Evolutionary conservation across 2,329 filamentous ascomycete species (phyloP), one percentile per base, ranked within the genome.

Genomic region (Arthrobotrys sphaeroides): DNA sequence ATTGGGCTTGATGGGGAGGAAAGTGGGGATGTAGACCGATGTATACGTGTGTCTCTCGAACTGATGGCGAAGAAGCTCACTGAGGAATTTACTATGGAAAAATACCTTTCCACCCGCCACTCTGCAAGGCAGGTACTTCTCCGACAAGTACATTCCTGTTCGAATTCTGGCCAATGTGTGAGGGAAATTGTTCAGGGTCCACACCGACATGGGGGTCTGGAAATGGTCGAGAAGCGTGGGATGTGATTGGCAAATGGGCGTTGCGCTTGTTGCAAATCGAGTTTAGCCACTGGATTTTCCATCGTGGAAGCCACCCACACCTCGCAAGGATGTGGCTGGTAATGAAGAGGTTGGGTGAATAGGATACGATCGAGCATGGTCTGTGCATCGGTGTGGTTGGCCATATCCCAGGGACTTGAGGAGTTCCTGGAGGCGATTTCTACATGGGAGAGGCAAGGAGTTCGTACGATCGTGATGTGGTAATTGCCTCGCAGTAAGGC

Each of bases 221-320:
- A 38, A 55, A 55, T 36, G 31, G 9, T 42, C 10, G 36, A 57
- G 20, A 42, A 36, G 42, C 13, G 45, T 10, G 12, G 36, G 26
- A 45, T 31, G 20, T 64, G 64, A 64, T 69, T 59, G 64, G 70
- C 53, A 64, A 68, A 68, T 51, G 38, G 40, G 43, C 51, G 72
- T 75, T 75, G 72, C 57, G 36, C 47, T 69, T 69, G 72, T 75
- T 75, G 72, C 72, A 75, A 75, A 75, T 75, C 72, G 64, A 69
- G 72, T 75, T 75, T 75, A 75, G 72, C 72, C 72, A 75, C 69
- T 57, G 47, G n/a, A 16, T 16, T 38, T 62, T 64, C 59, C 64
- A 49, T 38, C 55, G 66, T 36, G 22, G 40, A 72, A 60, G 67
- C 67, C 67, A 72, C 67, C 67, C 67, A 72, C 67, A 72, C 67